Conservation (phyloP, 352 stramenopile species). For the Globisporangium echinulatum region DNA sequence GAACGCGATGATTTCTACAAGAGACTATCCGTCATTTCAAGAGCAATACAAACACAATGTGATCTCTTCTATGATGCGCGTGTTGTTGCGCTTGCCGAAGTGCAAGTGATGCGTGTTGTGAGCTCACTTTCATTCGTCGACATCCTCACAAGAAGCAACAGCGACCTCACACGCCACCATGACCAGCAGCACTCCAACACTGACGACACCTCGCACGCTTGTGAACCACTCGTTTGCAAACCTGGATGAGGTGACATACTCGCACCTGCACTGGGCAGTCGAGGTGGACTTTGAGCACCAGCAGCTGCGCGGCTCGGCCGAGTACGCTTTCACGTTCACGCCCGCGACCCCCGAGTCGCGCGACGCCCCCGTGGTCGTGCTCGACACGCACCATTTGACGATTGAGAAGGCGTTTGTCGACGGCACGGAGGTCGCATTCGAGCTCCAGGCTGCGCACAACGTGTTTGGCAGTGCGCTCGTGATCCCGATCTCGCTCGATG, state of each 20-base stretch:
- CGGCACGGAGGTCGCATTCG: conserved; percentile 29
- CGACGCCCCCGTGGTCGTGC: conserved; percentile 29
- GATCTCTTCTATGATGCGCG: no score
- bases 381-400: conserved; percentile 85
- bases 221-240: conserved; percentile 82
- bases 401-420: conserved; percentile 58
- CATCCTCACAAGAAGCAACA: background rate
- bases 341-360: conserved; percentile 8
- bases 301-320: conserved; percentile 70
- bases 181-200: background rate
- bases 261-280: conserved; percentile 85
- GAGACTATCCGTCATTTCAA: no score
- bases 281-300: conserved; percentile 79
- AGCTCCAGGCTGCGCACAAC: conserved; percentile 22
- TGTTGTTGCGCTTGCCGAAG: no score
- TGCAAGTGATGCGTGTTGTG: no score
- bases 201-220: conserved; percentile 10
- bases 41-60: no score
- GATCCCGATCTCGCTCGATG: conserved; percentile 33
- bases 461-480: conserved; percentile 68
- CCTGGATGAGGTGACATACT: conserved; percentile 69
- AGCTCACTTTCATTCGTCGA: background rate
- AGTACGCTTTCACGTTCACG: conserved; percentile 69
- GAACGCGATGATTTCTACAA: no score
- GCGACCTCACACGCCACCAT: background rate